phyloP scores from a whole-genome alignment of 176 grass and related monocot species.

The Triticum timopheevii region DNA sequence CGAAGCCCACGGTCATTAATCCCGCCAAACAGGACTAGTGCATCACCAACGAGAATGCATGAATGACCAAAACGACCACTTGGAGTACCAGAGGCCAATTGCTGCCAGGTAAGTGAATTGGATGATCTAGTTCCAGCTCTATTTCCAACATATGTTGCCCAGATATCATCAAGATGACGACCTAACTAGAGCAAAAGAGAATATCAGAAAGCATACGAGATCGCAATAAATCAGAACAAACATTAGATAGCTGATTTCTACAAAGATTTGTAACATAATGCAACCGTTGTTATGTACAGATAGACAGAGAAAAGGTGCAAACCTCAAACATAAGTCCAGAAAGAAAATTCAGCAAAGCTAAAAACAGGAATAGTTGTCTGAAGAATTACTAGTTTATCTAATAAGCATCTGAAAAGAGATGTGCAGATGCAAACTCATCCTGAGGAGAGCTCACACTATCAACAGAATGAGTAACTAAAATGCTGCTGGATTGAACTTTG shows the following conservation, averaged over 20 bases:
- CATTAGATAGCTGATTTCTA: conserved; percentile 3
- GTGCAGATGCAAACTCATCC: conserved; percentile 14
- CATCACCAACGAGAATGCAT: conserved; percentile 55
- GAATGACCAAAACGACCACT: conserved; percentile 92
- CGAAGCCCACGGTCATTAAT: conserved; percentile 78
- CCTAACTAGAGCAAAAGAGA: conserved; percentile 67
- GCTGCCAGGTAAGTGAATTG: conserved; percentile 60
- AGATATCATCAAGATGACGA: conserved; percentile 93
- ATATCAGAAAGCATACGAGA: conserved; percentile 26
- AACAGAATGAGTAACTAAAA: neutral
- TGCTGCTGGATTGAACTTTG: neutral
- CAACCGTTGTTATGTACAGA: neutral
- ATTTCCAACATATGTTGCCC: conserved; percentile 86
- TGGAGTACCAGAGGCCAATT: conserved; percentile 73
- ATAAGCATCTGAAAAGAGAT: neutral
- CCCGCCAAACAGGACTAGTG: conserved; percentile 83
- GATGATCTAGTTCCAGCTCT: conserved; percentile 53
- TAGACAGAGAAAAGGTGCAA: neutral
- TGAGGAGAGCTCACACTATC: conserved; percentile 2
- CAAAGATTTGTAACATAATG: conserved; percentile 1
- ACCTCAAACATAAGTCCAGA: neutral
- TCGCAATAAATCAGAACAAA: conserved; percentile 4
- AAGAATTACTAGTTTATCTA: conserved; percentile 10
- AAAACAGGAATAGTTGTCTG: neutral
- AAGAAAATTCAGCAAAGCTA: neutral